phyloP scores from a whole-genome alignment of 768 basidiomycete species.

The Suillus alpinus region DNA sequence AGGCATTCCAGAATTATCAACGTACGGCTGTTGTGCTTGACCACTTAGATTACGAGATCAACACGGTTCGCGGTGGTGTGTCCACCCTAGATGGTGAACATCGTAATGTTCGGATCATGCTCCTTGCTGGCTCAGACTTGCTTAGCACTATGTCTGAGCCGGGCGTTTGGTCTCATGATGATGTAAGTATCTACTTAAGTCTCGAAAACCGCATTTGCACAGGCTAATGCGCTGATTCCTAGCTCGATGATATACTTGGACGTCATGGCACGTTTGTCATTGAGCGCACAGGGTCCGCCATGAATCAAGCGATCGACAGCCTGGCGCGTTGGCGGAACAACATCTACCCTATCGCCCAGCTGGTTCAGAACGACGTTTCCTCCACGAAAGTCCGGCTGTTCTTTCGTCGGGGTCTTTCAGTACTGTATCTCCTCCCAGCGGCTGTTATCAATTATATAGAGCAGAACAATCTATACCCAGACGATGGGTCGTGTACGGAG shows the following conservation, averaged over 20 bases:
- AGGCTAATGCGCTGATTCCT: constrained; percentile 8
- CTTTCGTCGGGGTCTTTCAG: constrained; percentile 74
- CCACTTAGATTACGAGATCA: constrained; percentile 95
- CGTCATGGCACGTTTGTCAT: constrained; percentile 93
- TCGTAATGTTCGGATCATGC: constrained; percentile 79
- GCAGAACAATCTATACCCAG: constrained; percentile 70
- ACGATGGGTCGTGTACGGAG: constrained; percentile 43
- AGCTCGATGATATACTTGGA: constrained; percentile 96
- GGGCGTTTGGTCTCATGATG: constrained; percentile 93
- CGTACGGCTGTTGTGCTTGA: constrained; percentile 96
- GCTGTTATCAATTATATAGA: constrained; percentile 95
- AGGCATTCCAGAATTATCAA: constrained; percentile 91
- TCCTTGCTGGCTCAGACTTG: constrained; percentile 94
- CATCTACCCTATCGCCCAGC: constrained; percentile 88
- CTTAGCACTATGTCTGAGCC: constrained; percentile 98
- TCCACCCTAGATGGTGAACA: constrained; percentile 69
- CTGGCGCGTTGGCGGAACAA: constrained; percentile 77
- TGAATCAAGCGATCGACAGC: constrained; percentile 75
- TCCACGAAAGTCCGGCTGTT: constrained; percentile 89
- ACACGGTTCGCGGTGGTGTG: constrained; percentile 78
- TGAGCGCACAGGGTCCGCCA: constrained; percentile 89
- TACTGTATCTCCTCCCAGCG: constrained; percentile 87
- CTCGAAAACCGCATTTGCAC: constrained; percentile 2
- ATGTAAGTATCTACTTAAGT: constrained; percentile 58
- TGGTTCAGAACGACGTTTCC: constrained; percentile 96